Evolutionary conservation across 1,284 basidiomycete species (phyloP).

Genomic region (Neotropicomus parvogracilis): DNA sequence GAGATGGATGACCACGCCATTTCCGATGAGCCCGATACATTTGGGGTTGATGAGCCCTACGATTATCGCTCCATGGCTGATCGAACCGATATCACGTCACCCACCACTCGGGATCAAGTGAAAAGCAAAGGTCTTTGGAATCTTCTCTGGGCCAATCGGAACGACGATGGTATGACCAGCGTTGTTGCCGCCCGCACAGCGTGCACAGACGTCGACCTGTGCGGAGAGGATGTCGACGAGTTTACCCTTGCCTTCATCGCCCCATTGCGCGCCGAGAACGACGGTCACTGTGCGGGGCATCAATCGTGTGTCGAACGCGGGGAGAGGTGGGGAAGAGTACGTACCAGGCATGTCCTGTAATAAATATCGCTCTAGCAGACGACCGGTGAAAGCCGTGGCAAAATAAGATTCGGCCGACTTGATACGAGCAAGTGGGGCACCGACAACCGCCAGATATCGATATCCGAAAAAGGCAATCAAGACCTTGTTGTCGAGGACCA

Average conservation of each 20-base stretch:
- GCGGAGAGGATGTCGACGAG: conserved; percentile 90
- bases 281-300: conserved; percentile 53
- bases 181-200: conserved; percentile 98
- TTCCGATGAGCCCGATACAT: conserved; percentile 88
- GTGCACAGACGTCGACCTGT: conserved; percentile 88
- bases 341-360: conserved; percentile 26
- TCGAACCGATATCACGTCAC: conserved; percentile 8
- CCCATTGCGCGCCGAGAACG: conserved; percentile 90
- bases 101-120: conserved; percentile 92
- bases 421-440: not conserved
- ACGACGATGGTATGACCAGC: conserved; percentile 98
- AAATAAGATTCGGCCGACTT: conserved; percentile 5
- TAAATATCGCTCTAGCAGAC: not conserved
- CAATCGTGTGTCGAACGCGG: not conserved
- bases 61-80: not conserved
- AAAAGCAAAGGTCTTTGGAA: conserved; percentile 89
- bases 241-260: conserved; percentile 95
- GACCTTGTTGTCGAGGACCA: not conserved
- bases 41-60: conserved; percentile 86
- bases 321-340: conserved; percentile 1
- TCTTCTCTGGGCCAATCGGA: conserved; percentile 61
- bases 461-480: conserved; percentile 3
- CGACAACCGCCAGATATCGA: not conserved
- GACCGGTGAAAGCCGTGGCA: conserved; percentile 11
- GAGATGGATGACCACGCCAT: conserved; percentile 92